Evolutionary conservation across 2,329 filamentous ascomycete genomes (phyloP).

Genomic region (Colletotrichum truncatum): DNA sequence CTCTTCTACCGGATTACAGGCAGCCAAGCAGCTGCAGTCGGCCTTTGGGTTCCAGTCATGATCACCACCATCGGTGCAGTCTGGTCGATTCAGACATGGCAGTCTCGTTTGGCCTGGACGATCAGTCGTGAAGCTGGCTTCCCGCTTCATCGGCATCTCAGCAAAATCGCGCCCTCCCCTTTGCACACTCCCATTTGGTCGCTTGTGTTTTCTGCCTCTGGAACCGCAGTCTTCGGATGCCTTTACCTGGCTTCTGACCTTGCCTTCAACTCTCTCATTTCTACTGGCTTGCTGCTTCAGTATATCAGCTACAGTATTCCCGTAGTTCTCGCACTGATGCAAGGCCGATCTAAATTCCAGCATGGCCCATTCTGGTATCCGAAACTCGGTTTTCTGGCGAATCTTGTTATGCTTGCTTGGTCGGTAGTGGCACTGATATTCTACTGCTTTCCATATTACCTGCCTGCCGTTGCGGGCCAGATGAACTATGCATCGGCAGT

Average conservation of each 20-base stretch:
- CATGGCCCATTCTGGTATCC: constrained; percentile 40
- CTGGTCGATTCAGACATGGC: constrained; percentile 40
- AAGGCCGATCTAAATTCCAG: constrained; percentile 35
- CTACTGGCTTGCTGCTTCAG: constrained; percentile 35
- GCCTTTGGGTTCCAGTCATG: constrained; percentile 34
- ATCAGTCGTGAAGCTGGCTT: constrained; percentile 38
- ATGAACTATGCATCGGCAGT: constrained; percentile 40
- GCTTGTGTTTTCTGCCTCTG: constrained; percentile 33
- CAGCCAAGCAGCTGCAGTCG: constrained; percentile 35
- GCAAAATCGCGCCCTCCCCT: constrained; percentile 33
- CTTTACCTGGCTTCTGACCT: constrained; percentile 39
- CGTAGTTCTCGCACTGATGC: constrained; percentile 33
- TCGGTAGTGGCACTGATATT: constrained; percentile 34
- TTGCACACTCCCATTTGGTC: constrained; percentile 38
- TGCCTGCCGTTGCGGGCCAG: constrained; percentile 28
- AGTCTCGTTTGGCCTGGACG: constrained; percentile 40
- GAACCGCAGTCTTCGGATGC: constrained; percentile 37
- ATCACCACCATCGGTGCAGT: constrained; percentile 35
- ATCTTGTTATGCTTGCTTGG: constrained; percentile 37
- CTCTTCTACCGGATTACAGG: constrained; percentile 35
- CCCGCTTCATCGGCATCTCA: constrained; percentile 34
- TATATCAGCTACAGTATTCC: constrained; percentile 41
- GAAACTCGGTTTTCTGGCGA: constrained; percentile 35
- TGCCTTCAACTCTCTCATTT: constrained; percentile 38
- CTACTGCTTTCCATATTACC: constrained; percentile 39